Percentiles rank a stretch among this genome's conserved stretches.
Conservation (phyloP, 768 basidiomycete species). For the Trametopsis cervina region DNA sequence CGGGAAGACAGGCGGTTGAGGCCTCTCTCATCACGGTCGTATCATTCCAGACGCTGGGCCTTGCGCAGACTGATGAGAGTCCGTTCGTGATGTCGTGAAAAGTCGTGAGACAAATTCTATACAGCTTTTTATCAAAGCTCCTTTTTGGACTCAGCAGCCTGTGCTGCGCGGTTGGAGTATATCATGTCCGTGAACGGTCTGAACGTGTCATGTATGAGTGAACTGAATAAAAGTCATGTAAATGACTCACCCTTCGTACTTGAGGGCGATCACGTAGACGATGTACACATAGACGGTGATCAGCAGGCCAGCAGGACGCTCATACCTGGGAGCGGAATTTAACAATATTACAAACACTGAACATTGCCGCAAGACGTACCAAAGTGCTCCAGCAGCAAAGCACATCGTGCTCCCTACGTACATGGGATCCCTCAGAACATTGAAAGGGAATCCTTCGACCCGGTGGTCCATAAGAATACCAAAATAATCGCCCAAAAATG, state of each 20-base stretch:
- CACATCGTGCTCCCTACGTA: constrained; percentile 93
- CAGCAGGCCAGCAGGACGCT: constrained; percentile 76
- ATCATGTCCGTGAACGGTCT: constrained; percentile 83
- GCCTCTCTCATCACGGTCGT: background rate
- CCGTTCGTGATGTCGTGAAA: background rate
- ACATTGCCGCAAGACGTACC: constrained; percentile 40
- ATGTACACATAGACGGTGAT: constrained; percentile 79
- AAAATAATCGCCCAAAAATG: constrained; percentile 82
- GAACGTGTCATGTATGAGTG: background rate
- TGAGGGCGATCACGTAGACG: constrained; percentile 77
- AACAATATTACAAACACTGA: no score
- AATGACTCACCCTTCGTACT: constrained; percentile 80
- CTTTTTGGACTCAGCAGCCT: constrained; percentile 23
- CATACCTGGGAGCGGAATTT: no score
- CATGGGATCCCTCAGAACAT: constrained; percentile 90
- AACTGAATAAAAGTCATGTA: background rate
- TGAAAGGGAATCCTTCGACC: constrained; percentile 97
- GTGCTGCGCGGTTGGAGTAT: constrained; percentile 48
- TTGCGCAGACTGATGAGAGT: background rate
- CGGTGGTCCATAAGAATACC: constrained; percentile 82
- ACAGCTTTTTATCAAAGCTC: constrained; percentile 17
- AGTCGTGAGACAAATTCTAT: background rate
- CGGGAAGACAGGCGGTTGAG: background rate
- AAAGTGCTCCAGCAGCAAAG: constrained; percentile 81
- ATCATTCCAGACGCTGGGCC: background rate